Evolutionary conservation across 352 stramenopile genomes (phyloP).

Genomic region (Elongisporangium anandrum): DNA sequence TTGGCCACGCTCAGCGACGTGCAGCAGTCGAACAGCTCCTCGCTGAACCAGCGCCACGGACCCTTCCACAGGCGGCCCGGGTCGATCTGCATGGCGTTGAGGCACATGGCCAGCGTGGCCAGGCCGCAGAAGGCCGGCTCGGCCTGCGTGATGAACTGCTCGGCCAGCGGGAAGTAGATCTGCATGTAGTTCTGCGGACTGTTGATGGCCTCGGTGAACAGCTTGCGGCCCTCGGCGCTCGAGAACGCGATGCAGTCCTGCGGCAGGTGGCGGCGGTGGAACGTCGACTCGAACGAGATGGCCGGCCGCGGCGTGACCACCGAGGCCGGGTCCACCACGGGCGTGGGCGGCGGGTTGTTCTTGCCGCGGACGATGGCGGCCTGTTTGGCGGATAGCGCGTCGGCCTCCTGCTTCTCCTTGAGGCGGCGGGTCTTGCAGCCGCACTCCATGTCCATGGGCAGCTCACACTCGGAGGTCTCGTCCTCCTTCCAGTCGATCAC

Average conservation of each 20-base stretch:
- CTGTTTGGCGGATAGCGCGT: conserved; percentile 18
- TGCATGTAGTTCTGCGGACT: conserved; percentile 64
- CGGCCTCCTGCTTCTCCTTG: conserved; percentile 30
- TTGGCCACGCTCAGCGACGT: conserved; percentile 65
- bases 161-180: conserved; percentile 91
- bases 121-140: conserved; percentile 91
- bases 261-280: conserved; percentile 82
- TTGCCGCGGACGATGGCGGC: not conserved
- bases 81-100: conserved; percentile 77
- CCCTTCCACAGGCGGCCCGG: conserved; percentile 74
- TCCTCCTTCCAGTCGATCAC: not conserved
- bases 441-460: conserved; percentile 49
- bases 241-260: conserved; percentile 79
- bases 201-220: conserved; percentile 80
- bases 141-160: conserved; percentile 89
- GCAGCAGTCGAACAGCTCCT: conserved; percentile 82
- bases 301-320: conserved; percentile 2
- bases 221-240: conserved; percentile 65
- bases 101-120: conserved; percentile 78
- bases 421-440: conserved; percentile 38
- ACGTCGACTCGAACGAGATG: conserved; percentile 42
- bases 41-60: conserved; percentile 78
- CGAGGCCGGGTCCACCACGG: not conserved
- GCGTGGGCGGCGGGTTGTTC: not conserved
- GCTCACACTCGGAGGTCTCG: conserved; percentile 21